These are phyloP conservation scores for Rhododendron kiyosumense DNA, from an alignment of 148 eudicot genomes.

Conservation along the genomic window DNA sequence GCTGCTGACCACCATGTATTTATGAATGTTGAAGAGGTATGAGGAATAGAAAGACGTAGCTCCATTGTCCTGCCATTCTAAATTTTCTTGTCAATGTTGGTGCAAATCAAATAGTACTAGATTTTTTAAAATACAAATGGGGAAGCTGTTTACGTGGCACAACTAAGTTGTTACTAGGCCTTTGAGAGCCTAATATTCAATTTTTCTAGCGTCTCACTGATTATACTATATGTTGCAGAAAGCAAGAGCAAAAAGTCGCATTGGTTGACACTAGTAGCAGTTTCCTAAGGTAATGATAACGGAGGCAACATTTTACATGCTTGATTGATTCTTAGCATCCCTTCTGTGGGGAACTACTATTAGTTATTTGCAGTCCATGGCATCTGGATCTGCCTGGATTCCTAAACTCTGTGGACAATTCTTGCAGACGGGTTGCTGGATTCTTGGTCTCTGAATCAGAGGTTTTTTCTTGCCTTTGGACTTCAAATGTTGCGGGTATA, in stretches of 20 bases:
- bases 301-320: background rate
- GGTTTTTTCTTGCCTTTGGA: background rate
- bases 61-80: background rate
- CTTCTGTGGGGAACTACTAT: background rate
- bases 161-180: background rate
- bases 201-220: background rate
- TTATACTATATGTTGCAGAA: constrained; percentile 31
- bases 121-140: background rate
- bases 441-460: background rate
- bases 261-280: constrained; percentile 33
- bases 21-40: background rate
- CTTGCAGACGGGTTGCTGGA: background rate
- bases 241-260: constrained; percentile 47
- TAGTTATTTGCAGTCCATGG: background rate
- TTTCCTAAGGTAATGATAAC: background rate
- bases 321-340: background rate
- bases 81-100: background rate
- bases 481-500: background rate
- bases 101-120: background rate
- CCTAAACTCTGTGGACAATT: background rate
- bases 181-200: background rate
- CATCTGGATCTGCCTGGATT: background rate
- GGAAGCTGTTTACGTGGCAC: background rate
- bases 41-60: background rate
- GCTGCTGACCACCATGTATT: background rate